Evolutionary conservation across 2,329 filamentous ascomycete species (phyloP), one percentile per base, ranked within the genome.

Genomic region (Claviceps sp.): DNA sequence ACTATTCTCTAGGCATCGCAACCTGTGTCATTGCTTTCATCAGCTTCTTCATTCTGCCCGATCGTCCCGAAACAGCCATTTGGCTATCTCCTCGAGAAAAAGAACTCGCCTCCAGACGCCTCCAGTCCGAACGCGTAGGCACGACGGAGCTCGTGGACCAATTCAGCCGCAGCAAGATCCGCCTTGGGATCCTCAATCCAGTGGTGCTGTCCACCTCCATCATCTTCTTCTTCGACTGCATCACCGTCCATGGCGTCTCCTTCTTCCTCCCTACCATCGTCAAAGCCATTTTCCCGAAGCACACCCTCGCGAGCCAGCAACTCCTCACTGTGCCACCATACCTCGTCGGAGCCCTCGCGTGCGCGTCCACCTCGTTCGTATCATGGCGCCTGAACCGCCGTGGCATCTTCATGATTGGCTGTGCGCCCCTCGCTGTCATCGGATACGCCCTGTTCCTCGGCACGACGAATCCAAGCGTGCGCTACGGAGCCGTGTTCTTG

Each of bases 251-350:
- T 61, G 84, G 84, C 4, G 71, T 87, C 2, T 80, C 80, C 2
- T 86, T 87, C 72, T 89, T 88, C 67, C 68, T 77, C 0, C 84
- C 84, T 0, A 87, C 83, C 0, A 87, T 89, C 55, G 81, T 88
- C 43, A 66, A 68, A 44, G 84, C 77, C 5, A 87, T 87, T 62
- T 87, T 85, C 60, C 82, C 82, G 0, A 58, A 72, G 2, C 66
- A 70, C 51, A 71, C 69, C 14, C 74, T 80, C 8, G 68, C 85
- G 26, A 73, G 69, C 11, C 80, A 86, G 63, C 84, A 88, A 66
- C 76, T 87, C 0, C 76, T 76, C 57, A 87, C 83, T 0, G 84
- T 87, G 0, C 84, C 84, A 0, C 84, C 84, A 0, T 87, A 87
- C 60, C 64, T 81, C 1, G 76, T 86, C 0, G 84, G 82, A 1